Base-by-base conservation (phyloP, 129 eudicot genomes). In the Flaveria trinervia region DNA sequence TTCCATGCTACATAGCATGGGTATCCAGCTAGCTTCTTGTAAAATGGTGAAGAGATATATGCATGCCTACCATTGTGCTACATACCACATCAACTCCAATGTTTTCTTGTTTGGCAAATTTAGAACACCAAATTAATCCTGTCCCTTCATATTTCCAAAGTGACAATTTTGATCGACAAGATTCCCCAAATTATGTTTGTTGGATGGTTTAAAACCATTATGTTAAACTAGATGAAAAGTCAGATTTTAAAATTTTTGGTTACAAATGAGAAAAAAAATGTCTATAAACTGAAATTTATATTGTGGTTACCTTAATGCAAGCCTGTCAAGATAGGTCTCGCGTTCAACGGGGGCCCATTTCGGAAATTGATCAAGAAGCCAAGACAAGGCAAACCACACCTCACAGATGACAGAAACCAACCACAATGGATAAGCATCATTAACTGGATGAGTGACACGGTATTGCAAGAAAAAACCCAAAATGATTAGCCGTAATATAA, bases 321-420 rank as follows among this genome's bases (percentile, higher is more conserved):
- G 88, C 81, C 94, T 75, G 81, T 91, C 94, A 33, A 91, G 97
- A 81, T 84, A 91, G 55, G 97, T 91, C 83, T 88, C 97, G 23
- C 97, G 94, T 57, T 84, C 81, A 15, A 91, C 88, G 0, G 97
- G 97, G 15, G 62, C 81, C 97, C 94, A 91, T 60, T 91, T 91
- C 14, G 97, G 97, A 70, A 91, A 91, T 75, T 91, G 97, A 85
- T 91, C 97, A 26, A 91, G 84, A 60, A 91, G 81, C 97, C 97
- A 91, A 5, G 97, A 91, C 33, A 88, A 71, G 0, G 92, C 87
- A 69, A 91, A 88, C 97, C 97, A 91, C 25, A 91, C 83, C 85
- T 91, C 94, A 77, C 97, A 91, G 51, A 91, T 86, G 51, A 91
- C 85, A 22, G 97, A 86, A 17, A 85, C 84, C 71, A 91, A 60